Percentiles rank a stretch among this genome's conserved stretches.
These are phyloP conservation scores for Lomentospora prolificans DNA, from an alignment of 2,329 filamentous ascomycete genomes.

Conservation along the genomic window DNA sequence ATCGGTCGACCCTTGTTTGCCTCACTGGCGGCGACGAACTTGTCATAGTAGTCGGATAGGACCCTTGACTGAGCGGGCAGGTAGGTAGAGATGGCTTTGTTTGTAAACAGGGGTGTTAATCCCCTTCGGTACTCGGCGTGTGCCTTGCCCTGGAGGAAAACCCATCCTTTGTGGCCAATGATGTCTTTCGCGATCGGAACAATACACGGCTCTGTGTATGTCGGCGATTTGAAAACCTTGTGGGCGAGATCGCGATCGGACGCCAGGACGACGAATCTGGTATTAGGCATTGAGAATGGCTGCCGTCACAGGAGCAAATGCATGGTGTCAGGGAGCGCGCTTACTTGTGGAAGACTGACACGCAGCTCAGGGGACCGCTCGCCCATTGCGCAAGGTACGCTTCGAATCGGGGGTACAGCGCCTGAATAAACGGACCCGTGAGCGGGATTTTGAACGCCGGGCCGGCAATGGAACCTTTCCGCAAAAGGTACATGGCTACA, in stretches of 20 bases:
- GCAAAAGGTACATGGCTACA: conserved; percentile 48
- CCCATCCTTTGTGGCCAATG: conserved; percentile 63
- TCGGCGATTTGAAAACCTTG: conserved; percentile 73
- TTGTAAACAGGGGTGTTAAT: conserved; percentile 64
- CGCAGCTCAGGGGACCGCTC: conserved; percentile 69
- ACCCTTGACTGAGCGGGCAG: conserved; percentile 66
- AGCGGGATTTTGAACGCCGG: conserved; percentile 55
- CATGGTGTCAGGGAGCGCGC: no score
- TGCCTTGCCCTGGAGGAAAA: conserved; percentile 66
- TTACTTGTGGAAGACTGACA: conserved; percentile 79
- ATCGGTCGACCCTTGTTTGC: conserved; percentile 43
- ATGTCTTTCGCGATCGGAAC: conserved; percentile 69
- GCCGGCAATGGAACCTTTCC: conserved; percentile 54
- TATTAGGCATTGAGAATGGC: no score
- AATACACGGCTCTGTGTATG: conserved; percentile 66
- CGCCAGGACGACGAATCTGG: conserved; percentile 68
- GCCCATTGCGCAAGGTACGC: conserved; percentile 69
- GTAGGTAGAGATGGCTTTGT: conserved; percentile 59
- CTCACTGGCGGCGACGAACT: conserved; percentile 52
- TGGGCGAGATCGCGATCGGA: conserved; percentile 69
- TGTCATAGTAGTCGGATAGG: conserved; percentile 59
- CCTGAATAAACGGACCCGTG: conserved; percentile 69
- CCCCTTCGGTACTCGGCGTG: conserved; percentile 74
- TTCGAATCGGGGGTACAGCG: conserved; percentile 63
- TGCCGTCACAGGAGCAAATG: no score